Evolutionary conservation across 2,329 filamentous ascomycete species (phyloP).

Genomic region (Penicillium sp.): DNA sequence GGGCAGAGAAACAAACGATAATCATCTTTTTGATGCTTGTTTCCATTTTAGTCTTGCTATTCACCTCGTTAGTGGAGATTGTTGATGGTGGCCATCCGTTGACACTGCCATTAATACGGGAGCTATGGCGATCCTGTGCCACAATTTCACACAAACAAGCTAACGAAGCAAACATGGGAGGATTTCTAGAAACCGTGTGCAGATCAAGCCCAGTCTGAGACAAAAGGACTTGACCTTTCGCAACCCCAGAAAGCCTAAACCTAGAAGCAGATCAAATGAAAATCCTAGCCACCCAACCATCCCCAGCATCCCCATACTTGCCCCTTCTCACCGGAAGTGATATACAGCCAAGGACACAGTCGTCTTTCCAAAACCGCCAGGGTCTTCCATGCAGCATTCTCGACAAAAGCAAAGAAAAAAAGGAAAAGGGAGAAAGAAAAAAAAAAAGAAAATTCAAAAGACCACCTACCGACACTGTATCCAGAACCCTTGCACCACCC

Average conservation of each 20-base stretch:
- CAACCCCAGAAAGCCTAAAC: neutral
- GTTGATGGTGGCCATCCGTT: neutral
- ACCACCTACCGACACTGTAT: neutral
- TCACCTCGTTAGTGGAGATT: neutral
- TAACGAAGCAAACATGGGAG: constrained; percentile 1
- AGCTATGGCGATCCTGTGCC: neutral
- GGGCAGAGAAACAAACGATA: no score
- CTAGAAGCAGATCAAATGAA: neutral
- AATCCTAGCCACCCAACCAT: neutral
- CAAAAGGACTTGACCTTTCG: neutral
- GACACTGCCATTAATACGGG: neutral
- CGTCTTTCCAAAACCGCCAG: constrained; percentile 2
- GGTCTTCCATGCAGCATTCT: constrained; percentile 6
- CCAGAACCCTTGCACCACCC: constrained; percentile 1
- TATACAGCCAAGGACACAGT: neutral
- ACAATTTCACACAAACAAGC: neutral
- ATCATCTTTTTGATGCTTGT: neutral
- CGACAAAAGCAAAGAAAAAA: neutral
- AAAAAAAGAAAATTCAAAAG: neutral
- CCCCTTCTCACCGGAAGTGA: constrained; percentile 4
- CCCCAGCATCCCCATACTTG: constrained; percentile 5
- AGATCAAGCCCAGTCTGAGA: neutral
- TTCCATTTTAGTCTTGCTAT: neutral
- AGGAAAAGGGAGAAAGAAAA: neutral
- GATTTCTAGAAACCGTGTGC: neutral